phyloP scores from a whole-genome alignment of 306 rosid genomes.

The Vigna radiata region DNA sequence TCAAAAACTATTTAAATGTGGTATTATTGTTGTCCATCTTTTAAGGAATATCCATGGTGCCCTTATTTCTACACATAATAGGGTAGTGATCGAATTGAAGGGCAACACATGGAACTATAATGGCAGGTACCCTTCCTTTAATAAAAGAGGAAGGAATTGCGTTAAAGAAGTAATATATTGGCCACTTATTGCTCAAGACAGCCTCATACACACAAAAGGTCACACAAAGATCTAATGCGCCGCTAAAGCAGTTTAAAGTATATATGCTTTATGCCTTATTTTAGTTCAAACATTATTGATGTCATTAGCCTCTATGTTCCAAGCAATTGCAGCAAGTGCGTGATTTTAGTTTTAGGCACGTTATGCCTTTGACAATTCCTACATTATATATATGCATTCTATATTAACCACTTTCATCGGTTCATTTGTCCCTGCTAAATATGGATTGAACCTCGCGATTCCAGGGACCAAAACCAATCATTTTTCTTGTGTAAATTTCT shows the following conservation, averaged over 20 bases:
- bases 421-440: conserved; percentile 20
- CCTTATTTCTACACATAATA: conserved; percentile 37
- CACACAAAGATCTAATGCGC: conserved; percentile 62
- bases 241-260: conserved; percentile 78
- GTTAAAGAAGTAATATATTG: conserved; percentile 37
- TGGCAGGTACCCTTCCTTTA: conserved; percentile 53
- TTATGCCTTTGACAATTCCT: conserved; percentile 45
- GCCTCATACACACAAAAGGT: conserved; percentile 41
- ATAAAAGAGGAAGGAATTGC: conserved; percentile 47
- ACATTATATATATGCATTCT: neutral
- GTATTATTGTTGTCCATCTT: conserved; percentile 29
- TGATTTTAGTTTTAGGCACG: conserved; percentile 49
- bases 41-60: conserved; percentile 43
- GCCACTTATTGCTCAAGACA: conserved; percentile 54
- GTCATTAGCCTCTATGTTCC: conserved; percentile 48
- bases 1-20: conserved; percentile 31
- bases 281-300: conserved; percentile 47
- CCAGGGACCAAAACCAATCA: conserved; percentile 41
- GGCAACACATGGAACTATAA: conserved; percentile 47
- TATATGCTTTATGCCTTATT: conserved; percentile 71
- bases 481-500: neutral
- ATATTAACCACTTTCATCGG: conserved; percentile 37
- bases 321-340: conserved; percentile 47
- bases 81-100: conserved; percentile 44
- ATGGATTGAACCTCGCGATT: conserved; percentile 41